Percentiles rank a stretch among this genome's conserved stretches.
Conservation (phyloP, 2,329 filamentous ascomycete genomes). For the Ascochyta clinopodiicola region DNA sequence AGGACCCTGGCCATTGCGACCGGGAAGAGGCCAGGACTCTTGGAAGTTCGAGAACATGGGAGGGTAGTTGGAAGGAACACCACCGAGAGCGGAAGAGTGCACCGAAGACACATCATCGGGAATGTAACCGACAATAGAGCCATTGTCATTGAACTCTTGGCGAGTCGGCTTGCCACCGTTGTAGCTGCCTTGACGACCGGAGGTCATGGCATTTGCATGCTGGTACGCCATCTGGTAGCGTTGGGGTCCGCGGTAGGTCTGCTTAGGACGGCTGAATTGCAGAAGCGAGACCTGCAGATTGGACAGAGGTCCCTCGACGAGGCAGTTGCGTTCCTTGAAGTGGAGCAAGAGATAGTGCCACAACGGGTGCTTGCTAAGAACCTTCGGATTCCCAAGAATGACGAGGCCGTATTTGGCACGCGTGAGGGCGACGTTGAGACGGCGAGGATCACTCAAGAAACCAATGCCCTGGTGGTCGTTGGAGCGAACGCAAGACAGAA, state of each 20-base stretch:
- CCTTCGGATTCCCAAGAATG: constrained; percentile 96
- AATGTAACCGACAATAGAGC: constrained; percentile 93
- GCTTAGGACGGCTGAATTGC: constrained; percentile 93
- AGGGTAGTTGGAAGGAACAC: constrained; percentile 83
- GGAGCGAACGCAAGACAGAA: constrained; percentile 95
- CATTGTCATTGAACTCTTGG: constrained; percentile 71
- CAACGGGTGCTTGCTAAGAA: constrained; percentile 94
- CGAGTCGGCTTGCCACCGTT: constrained; percentile 58
- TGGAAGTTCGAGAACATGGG: constrained; percentile 96
- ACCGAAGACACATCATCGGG: constrained; percentile 97
- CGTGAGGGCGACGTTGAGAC: constrained; percentile 95
- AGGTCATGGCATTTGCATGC: constrained; percentile 66
- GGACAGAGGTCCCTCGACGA: constrained; percentile 92
- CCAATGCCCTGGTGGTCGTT: constrained; percentile 99
- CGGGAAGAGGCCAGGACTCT: constrained; percentile 87
- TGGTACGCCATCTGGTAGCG: constrained; percentile 83
- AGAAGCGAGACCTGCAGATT: constrained; percentile 96
- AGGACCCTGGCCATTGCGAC: constrained; percentile 68
- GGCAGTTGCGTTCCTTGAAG: constrained; percentile 95
- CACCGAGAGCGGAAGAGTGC: constrained; percentile 88
- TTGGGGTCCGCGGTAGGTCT: constrained; percentile 87
- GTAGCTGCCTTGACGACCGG: constrained; percentile 49
- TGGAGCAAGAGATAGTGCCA: constrained; percentile 96
- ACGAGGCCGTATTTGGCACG: constrained; percentile 96
- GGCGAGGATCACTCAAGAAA: constrained; percentile 96